Percentiles rank a stretch among this genome's conserved stretches.
These are phyloP conservation scores for Xylariomycetidae sp. DNA, from an alignment of 2,329 filamentous ascomycete genomes.

Conservation along the genomic window DNA sequence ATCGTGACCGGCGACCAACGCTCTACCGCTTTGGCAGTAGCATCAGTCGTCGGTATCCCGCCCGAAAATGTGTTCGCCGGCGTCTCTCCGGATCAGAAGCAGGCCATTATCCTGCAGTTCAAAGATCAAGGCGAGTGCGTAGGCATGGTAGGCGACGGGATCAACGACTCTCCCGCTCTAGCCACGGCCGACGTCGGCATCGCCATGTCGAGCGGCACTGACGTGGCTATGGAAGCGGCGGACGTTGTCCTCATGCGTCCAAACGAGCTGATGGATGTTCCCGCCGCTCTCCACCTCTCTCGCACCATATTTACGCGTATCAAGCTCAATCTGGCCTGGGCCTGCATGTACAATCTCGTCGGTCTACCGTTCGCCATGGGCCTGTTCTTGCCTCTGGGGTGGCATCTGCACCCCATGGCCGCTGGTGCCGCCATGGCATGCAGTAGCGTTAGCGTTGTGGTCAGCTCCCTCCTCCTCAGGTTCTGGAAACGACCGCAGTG, in stretches of 20 bases:
- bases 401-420: conserved; percentile 87
- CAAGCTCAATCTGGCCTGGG: conserved; percentile 89
- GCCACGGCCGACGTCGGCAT: conserved; percentile 92
- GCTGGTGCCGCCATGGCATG: conserved; percentile 92
- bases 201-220: conserved; percentile 85
- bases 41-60: conserved; percentile 75
- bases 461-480: conserved; percentile 77
- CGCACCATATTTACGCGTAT: conserved; percentile 86
- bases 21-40: conserved; percentile 79
- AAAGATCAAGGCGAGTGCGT: conserved; percentile 73
- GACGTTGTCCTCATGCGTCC: conserved; percentile 94
- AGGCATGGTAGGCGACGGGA: conserved; percentile 96
- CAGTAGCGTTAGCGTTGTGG: conserved; percentile 85
- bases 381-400: conserved; percentile 83
- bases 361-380: conserved; percentile 97
- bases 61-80: conserved; percentile 73
- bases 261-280: conserved; percentile 88
- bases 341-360: conserved; percentile 86
- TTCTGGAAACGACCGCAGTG: conserved; percentile 80
- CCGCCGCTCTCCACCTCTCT: conserved; percentile 76
- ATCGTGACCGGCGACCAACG: conserved; percentile 93
- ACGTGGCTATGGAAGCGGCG: conserved; percentile 96
- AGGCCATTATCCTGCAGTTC: conserved; percentile 73
- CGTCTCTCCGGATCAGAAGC: conserved; percentile 89
- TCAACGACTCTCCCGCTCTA: conserved; percentile 95